A percentile compares a stretch with the other conserved stretches of the same genome.
phyloP scores from a whole-genome alignment of 768 basidiomycete species.

The Amanita exitialis region DNA sequence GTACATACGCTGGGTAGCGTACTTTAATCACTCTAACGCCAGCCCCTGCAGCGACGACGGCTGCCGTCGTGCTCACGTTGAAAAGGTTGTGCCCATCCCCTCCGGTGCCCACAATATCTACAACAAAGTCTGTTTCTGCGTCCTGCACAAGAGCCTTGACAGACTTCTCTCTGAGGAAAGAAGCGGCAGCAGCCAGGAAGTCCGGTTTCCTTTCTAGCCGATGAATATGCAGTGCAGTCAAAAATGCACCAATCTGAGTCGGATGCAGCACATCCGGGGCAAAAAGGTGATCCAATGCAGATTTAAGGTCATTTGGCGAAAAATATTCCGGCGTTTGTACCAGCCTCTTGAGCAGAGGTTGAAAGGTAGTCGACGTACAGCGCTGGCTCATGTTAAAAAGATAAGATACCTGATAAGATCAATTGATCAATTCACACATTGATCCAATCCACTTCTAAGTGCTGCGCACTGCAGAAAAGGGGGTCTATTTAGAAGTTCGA shows the following conservation, averaged over 20 bases:
- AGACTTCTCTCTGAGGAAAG: slow-evolving; percentile 61
- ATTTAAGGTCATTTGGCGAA: slow-evolving; percentile 60
- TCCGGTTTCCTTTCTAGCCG: slow-evolving; percentile 70
- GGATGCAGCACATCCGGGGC: slow-evolving; percentile 53
- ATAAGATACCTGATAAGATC: neutral
- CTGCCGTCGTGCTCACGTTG: slow-evolving; percentile 95
- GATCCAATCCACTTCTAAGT: too few relatives aligned
- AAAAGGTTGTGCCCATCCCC: slow-evolving; percentile 95
- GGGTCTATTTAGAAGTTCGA: too few relatives aligned
- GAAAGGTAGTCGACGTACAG: slow-evolving; percentile 48
- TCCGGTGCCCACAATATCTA: slow-evolving; percentile 75
- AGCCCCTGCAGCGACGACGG: slow-evolving; percentile 87
- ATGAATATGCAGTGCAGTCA: slow-evolving; percentile 77
- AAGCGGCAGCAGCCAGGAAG: slow-evolving; percentile 70
- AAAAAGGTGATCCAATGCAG: slow-evolving; percentile 67
- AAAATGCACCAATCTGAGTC: slow-evolving; percentile 80
- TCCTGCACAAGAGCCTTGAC: slow-evolving; percentile 52
- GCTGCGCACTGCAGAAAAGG: too few relatives aligned
- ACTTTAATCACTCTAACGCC: slow-evolving; percentile 93
- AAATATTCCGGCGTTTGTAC: slow-evolving; percentile 78
- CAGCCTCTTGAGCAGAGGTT: slow-evolving; percentile 65
- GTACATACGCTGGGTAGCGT: slow-evolving; percentile 10
- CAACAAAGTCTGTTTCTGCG: slow-evolving; percentile 60
- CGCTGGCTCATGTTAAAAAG: neutral
- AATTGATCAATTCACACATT: too few relatives aligned